These are phyloP conservation scores for Platanthera zijinensis DNA, from an alignment of 106 monocot genomes.

Conservation along the genomic window DNA sequence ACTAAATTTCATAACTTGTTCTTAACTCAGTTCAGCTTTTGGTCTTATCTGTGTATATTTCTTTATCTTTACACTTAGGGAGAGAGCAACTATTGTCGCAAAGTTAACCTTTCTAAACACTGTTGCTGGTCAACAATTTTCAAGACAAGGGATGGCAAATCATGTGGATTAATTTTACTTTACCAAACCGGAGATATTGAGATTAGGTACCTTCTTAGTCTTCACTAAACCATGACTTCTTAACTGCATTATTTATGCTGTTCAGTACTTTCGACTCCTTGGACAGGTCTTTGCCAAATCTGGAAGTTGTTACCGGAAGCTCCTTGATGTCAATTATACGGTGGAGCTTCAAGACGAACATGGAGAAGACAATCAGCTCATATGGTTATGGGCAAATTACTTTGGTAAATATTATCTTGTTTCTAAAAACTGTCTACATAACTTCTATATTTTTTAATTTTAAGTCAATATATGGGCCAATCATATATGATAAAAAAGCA, in stretches of 20 bases:
- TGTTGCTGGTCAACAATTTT: constrained; percentile 78
- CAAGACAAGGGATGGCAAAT: constrained; percentile 37
- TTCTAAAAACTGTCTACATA: background rate
- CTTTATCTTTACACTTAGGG: constrained; percentile 30
- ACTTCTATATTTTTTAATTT: background rate
- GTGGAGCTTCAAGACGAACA: constrained; percentile 91
- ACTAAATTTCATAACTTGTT: background rate
- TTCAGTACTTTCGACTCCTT: constrained; percentile 7
- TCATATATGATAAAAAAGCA: background rate
- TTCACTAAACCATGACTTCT: background rate
- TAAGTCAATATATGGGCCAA: background rate
- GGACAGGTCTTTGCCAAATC: constrained; percentile 65
- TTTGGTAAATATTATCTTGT: constrained; percentile 38
- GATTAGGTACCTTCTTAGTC: constrained; percentile 44
- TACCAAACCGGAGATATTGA: constrained; percentile 78
- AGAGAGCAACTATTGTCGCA: constrained; percentile 22
- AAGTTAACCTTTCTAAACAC: constrained; percentile 47
- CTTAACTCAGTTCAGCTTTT: background rate
- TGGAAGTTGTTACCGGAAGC: constrained; percentile 52
- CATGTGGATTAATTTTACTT: constrained; percentile 57
- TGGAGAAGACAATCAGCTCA: constrained; percentile 77
- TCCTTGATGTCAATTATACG: constrained; percentile 83
- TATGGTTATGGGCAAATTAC: constrained; percentile 66
- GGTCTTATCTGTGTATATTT: background rate
- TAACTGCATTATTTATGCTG: constrained; percentile 1